Percentiles rank a stretch among this genome's conserved stretches.
Conservation (phyloP, 1,139 yeast genomes). For the Diutina rugosa region DNA sequence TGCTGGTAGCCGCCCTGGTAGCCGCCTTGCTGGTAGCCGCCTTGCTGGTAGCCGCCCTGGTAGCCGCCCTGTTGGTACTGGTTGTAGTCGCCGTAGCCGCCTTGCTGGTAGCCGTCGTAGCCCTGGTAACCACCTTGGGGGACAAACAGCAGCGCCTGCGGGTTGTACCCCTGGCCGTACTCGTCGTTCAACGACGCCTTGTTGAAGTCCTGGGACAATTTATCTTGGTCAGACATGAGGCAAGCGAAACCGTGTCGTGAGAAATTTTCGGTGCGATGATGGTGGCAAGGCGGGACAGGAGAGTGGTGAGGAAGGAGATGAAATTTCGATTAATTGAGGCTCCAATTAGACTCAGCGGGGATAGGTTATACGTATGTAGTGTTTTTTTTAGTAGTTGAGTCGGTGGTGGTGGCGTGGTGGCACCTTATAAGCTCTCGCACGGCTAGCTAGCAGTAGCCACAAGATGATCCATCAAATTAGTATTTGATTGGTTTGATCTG, state of each 20-base stretch:
- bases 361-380: no score
- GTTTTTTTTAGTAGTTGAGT: no score
- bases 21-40: conserved; percentile 9
- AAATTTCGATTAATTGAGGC: background rate
- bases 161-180: conserved; percentile 16
- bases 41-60: conserved; percentile 12
- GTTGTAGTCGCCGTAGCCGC: conserved; percentile 13
- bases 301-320: background rate
- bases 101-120: conserved; percentile 6
- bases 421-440: no score
- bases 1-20: conserved; percentile 11
- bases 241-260: conserved; percentile 3
- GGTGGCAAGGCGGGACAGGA: background rate
- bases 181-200: conserved; percentile 10
- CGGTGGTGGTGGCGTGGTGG: no score
- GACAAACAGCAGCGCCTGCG: conserved; percentile 28
- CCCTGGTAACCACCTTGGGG: conserved; percentile 17
- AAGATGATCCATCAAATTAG: no score
- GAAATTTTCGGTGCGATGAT: background rate
- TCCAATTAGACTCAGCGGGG: no score
- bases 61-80: conserved; percentile 9
- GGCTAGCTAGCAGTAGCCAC: no score
- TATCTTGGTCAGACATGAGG: conserved; percentile 38
- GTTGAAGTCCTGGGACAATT: conserved; percentile 38
- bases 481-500: no score